Evolutionary conservation across 2,329 filamentous ascomycete genomes (phyloP), one percentile per base, ranked within the genome.

Genomic region (Botrytis byssoidea): DNA sequence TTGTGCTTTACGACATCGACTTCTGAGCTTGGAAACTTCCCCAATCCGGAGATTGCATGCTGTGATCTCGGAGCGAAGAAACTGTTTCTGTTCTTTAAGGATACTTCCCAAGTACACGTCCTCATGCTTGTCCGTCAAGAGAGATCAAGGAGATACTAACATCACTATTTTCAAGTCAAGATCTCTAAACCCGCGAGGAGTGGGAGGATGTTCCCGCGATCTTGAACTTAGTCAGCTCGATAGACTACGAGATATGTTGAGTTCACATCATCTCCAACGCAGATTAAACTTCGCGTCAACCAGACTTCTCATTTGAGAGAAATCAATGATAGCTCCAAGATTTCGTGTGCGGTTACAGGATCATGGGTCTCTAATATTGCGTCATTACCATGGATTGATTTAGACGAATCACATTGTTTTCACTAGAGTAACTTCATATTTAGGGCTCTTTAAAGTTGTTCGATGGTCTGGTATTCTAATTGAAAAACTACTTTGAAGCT

Each of bases 11-110:
- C 2, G n/a, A 57, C 3, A 8, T 9, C 0, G 1, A 57, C 0
- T 29, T 2, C 16, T 3, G 1, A 32, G 14, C n/a, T 29, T 57
- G 0, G 7, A 29, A 14, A 6, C 0, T 3, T 8, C 32, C 51
- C n/a, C 4, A 57, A 57, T 29, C 14, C n/a, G 0, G n/a, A 2
- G 3, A 57, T 32, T 18, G 14, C 14, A 29, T 7, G n/a, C 0
- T 55, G 12, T 5, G 25, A n/a, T 55, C 20, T n/a, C 48, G 48
- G 25, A n/a, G 25, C 12, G 48, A n/a, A 0, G 3, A 55, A 16
- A 7, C n/a, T n/a, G 12, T n/a, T 55, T 14, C 12, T 7, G 0
- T 16, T 0, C 12, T 29, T 18, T 6, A 8, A 1, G 1, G 0
- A 29, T 57, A 29, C 3, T 57, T 6, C 7, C n/a, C 7, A 57